A percentile compares a stretch with the other conserved stretches of the same genome.
Evolutionary conservation across 208 protist genomes (phyloP).

Genomic region (Leishmania amazonensis): DNA sequence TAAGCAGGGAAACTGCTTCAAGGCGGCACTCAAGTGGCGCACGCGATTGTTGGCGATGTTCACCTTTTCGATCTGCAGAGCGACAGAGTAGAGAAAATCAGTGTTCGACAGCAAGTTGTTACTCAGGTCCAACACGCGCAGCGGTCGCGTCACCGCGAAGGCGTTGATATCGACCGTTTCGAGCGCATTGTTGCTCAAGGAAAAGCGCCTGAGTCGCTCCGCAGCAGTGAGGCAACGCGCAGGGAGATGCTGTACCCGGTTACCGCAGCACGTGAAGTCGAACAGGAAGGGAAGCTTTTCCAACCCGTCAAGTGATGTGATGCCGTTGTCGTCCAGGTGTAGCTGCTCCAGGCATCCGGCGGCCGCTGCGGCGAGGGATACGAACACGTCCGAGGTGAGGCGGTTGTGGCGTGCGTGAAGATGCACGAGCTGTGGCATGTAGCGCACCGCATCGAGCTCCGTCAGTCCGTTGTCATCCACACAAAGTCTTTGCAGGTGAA

Average conservation of each 20-base stretch:
- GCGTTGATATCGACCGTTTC: conserved; percentile 31
- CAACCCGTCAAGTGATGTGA: conserved; percentile 60
- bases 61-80: conserved; percentile 55
- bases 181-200: conserved; percentile 47
- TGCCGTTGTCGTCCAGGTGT: conserved; percentile 58
- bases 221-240: conserved; percentile 20
- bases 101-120: conserved; percentile 52
- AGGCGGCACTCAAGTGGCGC: conserved; percentile 25
- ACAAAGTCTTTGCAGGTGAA: conserved; percentile 67
- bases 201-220: conserved; percentile 48
- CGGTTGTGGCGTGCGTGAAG: conserved; percentile 67
- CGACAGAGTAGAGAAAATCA: conserved; percentile 52
- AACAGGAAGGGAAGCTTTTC: conserved; percentile 59
- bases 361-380: conserved; percentile 32
- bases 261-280: conserved; percentile 50
- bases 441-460: conserved; percentile 51
- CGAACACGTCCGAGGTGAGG: conserved; percentile 57
- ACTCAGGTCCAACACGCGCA: conserved; percentile 63
- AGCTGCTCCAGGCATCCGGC: conserved; percentile 60
- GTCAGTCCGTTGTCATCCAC: conserved; percentile 70
- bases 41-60: conserved; percentile 63
- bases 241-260: conserved; percentile 43
- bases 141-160: conserved; percentile 42
- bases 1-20: conserved; percentile 49
- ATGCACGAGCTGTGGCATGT: conserved; percentile 57